Conservation (phyloP, 202 grass and related monocot genomes). For the Setaria viridis region DNA sequence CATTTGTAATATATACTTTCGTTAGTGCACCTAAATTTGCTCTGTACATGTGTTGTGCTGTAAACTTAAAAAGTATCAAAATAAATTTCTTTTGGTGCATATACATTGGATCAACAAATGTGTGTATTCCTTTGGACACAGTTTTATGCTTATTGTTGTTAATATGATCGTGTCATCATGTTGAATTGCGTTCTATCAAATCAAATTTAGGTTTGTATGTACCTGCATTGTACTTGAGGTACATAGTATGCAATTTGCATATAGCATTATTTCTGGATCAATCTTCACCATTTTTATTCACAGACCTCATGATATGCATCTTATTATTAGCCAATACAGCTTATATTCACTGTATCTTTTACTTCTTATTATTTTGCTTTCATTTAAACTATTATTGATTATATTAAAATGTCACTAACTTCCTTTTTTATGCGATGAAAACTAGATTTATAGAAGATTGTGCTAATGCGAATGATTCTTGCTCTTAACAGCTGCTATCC, state of each 20-base stretch:
- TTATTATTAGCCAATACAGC: not conserved
- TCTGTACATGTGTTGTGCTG: not conserved
- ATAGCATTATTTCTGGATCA: not conserved
- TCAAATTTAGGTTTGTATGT: not conserved
- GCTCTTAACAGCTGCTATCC: slow-evolving; percentile 61
- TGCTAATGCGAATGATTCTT: not conserved
- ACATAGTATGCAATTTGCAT: not conserved
- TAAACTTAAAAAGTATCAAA: not conserved
- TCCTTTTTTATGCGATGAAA: not conserved
- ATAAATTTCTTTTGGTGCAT: not conserved
- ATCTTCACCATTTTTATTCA: not conserved
- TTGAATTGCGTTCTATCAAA: slow-evolving; percentile 2
- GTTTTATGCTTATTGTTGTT: not conserved
- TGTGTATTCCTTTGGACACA: slow-evolving; percentile 4
- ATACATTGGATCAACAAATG: not conserved
- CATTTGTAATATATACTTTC: not conserved
- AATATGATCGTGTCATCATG: not conserved
- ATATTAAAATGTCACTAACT: not conserved
- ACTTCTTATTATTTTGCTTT: not conserved
- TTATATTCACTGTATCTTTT: not conserved
- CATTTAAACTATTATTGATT: not conserved
- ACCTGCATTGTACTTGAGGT: not conserved
- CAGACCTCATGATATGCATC: not conserved
- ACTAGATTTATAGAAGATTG: not conserved
- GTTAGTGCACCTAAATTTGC: not conserved